Conservation (phyloP, 306 rosid genomes). For the Canavalia gladiata region DNA sequence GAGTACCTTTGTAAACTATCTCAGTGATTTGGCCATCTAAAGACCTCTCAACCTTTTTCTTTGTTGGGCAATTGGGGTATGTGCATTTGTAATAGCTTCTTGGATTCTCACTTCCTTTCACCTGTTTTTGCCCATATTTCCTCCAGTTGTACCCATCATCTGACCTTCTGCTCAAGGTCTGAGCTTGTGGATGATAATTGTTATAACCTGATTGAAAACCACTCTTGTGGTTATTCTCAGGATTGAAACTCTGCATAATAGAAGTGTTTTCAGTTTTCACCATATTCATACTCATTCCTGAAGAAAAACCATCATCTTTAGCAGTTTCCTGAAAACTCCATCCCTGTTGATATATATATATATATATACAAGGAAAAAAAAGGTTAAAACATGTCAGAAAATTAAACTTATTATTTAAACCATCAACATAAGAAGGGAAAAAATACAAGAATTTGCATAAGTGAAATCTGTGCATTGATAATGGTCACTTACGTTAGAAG, state of each 20-base stretch:
- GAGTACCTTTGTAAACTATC: constrained; percentile 93
- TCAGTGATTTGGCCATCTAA: constrained; percentile 93
- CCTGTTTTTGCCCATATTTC: constrained; percentile 97
- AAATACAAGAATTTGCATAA: neutral
- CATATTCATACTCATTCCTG: constrained; percentile 56
- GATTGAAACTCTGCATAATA: constrained; percentile 54
- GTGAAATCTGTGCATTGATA: neutral
- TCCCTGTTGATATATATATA: constrained; percentile 55
- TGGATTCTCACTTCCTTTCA: constrained; percentile 98
- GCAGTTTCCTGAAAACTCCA: constrained; percentile 69
- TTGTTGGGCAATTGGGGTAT: constrained; percentile 87
- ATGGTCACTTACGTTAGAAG: constrained; percentile 55
- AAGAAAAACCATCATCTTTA: constrained; percentile 58
- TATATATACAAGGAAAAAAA: constrained; percentile 28
- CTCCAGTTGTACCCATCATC: constrained; percentile 99
- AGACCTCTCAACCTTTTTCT: constrained; percentile 93
- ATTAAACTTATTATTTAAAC: neutral
- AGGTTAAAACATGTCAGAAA: constrained; percentile 17
- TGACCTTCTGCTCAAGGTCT: constrained; percentile 70
- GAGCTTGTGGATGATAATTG: constrained; percentile 59
- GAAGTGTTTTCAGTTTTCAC: constrained; percentile 66
- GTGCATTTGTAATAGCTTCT: constrained; percentile 98
- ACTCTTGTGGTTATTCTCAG: constrained; percentile 53
- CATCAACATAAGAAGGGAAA: neutral
- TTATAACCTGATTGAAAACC: constrained; percentile 56